A percentile compares a stretch with the other conserved stretches of the same genome.
Conservation (phyloP, 148 eudicot genomes). For the Oxyria digyna region DNA sequence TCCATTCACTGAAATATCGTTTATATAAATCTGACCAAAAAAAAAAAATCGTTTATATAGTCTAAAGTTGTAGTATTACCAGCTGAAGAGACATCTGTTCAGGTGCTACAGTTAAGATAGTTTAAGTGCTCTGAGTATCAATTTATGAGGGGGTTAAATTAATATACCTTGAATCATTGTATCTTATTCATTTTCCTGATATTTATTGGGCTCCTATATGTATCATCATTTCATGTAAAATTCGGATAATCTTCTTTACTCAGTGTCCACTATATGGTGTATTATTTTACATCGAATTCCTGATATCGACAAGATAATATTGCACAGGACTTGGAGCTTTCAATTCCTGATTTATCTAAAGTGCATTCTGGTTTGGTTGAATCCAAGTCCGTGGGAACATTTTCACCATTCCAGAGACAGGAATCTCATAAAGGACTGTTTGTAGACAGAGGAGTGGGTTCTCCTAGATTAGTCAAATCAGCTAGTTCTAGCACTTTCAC, state of each 20-base stretch:
- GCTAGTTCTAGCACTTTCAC: slow-evolving; percentile 35
- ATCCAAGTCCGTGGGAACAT: slow-evolving; percentile 48
- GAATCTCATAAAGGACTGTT: slow-evolving; percentile 65
- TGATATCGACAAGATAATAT: slow-evolving; percentile 1
- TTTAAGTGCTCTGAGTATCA: not conserved
- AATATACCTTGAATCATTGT: not conserved
- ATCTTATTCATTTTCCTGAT: not conserved
- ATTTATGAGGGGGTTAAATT: not conserved
- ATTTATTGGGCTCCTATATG: not conserved
- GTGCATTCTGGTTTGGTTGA: slow-evolving; percentile 34
- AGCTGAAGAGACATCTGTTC: not conserved
- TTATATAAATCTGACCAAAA: no score
- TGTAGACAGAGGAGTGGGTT: slow-evolving; percentile 95
- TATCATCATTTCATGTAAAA: not conserved
- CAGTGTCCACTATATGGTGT: not conserved
- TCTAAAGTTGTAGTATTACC: not conserved
- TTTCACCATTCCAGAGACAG: slow-evolving; percentile 48
- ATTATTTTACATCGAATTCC: not conserved
- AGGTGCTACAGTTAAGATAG: not conserved
- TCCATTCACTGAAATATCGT: not conserved
- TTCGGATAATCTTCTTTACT: not conserved
- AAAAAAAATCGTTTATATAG: not conserved
- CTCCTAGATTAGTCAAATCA: slow-evolving; percentile 74
- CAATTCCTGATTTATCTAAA: slow-evolving; percentile 36
- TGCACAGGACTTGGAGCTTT: slow-evolving; percentile 48